Evolutionary conservation across 768 basidiomycete genomes (phyloP).

Genomic region (Lactifluus pinguis): DNA sequence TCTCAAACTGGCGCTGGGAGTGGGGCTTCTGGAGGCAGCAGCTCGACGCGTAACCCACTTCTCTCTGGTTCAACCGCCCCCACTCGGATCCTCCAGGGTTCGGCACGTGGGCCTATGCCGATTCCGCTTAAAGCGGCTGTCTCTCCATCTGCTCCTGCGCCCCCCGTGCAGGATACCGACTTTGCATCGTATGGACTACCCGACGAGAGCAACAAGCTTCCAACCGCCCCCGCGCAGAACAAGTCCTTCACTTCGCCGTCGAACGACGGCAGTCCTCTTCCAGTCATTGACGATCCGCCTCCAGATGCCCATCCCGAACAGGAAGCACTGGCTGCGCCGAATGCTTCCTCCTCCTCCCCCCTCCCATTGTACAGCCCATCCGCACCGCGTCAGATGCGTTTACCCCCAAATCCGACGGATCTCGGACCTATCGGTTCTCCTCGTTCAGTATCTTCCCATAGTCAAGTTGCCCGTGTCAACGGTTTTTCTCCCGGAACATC

Average conservation of each 20-base stretch:
- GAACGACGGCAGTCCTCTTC: slow-evolving; percentile 11
- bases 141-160: slow-evolving; percentile 71
- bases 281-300: neutral
- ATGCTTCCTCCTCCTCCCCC: slow-evolving; percentile 35
- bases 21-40: slow-evolving; percentile 11
- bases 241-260: slow-evolving; percentile 17
- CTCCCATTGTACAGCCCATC: slow-evolving; percentile 43
- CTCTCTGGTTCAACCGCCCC: slow-evolving; percentile 61
- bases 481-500: slow-evolving; percentile 53
- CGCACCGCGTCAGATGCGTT: slow-evolving; percentile 41
- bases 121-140: slow-evolving; percentile 64
- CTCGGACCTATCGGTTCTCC: slow-evolving; percentile 83
- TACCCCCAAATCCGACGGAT: slow-evolving; percentile 37
- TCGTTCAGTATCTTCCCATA: slow-evolving; percentile 30
- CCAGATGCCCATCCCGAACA: slow-evolving; percentile 1
- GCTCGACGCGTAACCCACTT: slow-evolving; percentile 27
- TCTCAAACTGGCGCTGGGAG: slow-evolving; percentile 20
- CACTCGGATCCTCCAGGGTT: slow-evolving; percentile 38
- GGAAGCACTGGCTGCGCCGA: slow-evolving; percentile 4
- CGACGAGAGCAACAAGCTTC: slow-evolving; percentile 47
- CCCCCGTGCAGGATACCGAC: slow-evolving; percentile 66
- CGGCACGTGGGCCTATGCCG: slow-evolving; percentile 51
- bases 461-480: slow-evolving; percentile 32
- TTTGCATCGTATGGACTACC: slow-evolving; percentile 59
- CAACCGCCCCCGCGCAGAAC: slow-evolving; percentile 35